Percentiles rank a stretch among this genome's conserved stretches.
Evolutionary conservation across 345 rosid genomes (phyloP).

Genomic region (Streptanthus diversifolius): DNA sequence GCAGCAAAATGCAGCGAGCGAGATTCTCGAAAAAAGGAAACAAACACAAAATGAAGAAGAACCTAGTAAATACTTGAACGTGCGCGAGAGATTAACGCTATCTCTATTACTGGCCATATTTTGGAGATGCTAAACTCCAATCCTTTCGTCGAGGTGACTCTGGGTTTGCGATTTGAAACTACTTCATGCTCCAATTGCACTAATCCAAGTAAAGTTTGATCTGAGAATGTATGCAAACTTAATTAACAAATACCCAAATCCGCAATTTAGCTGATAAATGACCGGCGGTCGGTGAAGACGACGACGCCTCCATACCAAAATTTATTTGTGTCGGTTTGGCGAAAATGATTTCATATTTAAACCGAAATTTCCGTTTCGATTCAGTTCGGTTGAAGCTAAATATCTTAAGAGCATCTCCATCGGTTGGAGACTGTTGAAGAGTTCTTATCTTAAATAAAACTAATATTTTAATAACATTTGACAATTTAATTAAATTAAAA

Average conservation of each 20-base stretch:
- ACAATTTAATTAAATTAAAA: too few relatives aligned
- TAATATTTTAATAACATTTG: too few relatives aligned
- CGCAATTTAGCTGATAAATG: neutral
- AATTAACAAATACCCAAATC: neutral
- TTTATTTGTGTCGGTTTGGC: neutral
- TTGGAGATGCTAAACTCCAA: slow-evolving; percentile 14
- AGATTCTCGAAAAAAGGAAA: neutral
- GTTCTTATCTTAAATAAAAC: too few relatives aligned
- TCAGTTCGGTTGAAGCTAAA: too few relatives aligned
- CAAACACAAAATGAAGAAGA: slow-evolving; percentile 2
- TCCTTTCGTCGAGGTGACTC: neutral
- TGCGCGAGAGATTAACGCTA: slow-evolving; percentile 48
- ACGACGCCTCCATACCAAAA: neutral
- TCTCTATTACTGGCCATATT: slow-evolving; percentile 27
- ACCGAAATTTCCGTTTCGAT: too few relatives aligned
- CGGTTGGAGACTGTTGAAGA: too few relatives aligned
- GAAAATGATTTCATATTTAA: neutral
- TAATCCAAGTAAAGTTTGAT: neutral
- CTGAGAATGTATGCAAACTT: neutral
- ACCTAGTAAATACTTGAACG: slow-evolving; percentile 64
- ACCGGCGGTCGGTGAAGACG: neutral
- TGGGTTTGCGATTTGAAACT: neutral
- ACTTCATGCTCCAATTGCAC: neutral
- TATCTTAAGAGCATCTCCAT: too few relatives aligned
- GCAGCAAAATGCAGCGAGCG: neutral